These are phyloP conservation scores for Cyphellophora europaea DNA, from an alignment of 2,329 filamentous ascomycete species.

Conservation along the genomic window DNA sequence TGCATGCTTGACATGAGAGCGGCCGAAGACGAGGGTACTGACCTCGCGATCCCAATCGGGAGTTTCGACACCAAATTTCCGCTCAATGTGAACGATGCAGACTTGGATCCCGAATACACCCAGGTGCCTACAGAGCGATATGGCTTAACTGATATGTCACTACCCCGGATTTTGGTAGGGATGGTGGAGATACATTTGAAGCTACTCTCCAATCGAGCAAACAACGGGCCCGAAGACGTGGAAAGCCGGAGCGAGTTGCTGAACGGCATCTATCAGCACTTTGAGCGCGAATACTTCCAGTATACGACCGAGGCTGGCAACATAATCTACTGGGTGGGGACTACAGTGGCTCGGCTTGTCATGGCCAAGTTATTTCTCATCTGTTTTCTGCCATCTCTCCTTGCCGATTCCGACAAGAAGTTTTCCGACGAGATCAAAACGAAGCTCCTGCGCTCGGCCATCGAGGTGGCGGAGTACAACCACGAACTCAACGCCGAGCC, in stretches of 20 bases:
- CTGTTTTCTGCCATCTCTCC: slow-evolving; percentile 58
- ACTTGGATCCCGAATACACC: slow-evolving; percentile 38
- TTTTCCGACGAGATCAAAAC: slow-evolving; percentile 27
- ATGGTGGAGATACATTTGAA: slow-evolving; percentile 28
- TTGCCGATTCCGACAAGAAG: slow-evolving; percentile 24
- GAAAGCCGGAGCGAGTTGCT: slow-evolving; percentile 38
- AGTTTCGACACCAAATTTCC: slow-evolving; percentile 50
- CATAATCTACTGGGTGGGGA: slow-evolving; percentile 54
- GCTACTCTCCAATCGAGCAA: slow-evolving; percentile 23
- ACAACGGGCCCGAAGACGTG: slow-evolving; percentile 23
- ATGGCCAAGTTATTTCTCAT: slow-evolving; percentile 71
- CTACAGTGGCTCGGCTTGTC: slow-evolving; percentile 59
- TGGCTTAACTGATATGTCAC: slow-evolving; percentile 46
- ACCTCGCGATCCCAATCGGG: slow-evolving; percentile 47
- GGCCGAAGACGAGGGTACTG: slow-evolving; percentile 54
- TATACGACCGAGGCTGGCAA: slow-evolving; percentile 27
- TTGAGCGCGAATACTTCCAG: slow-evolving; percentile 36
- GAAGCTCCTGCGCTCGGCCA: slow-evolving; percentile 27
- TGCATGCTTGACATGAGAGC: slow-evolving; percentile 49
- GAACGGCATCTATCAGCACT: slow-evolving; percentile 33
- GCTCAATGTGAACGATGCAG: slow-evolving; percentile 38
- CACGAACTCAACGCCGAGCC: slow-evolving; percentile 44
- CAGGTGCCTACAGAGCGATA: slow-evolving; percentile 38
- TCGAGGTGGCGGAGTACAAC: slow-evolving; percentile 40
- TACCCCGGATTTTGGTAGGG: slow-evolving; percentile 29